Evolutionary conservation across 257 asterid genomes (phyloP), one percentile per base, ranked within the genome.

Genomic region (Fraxinus cuspidata): DNA sequence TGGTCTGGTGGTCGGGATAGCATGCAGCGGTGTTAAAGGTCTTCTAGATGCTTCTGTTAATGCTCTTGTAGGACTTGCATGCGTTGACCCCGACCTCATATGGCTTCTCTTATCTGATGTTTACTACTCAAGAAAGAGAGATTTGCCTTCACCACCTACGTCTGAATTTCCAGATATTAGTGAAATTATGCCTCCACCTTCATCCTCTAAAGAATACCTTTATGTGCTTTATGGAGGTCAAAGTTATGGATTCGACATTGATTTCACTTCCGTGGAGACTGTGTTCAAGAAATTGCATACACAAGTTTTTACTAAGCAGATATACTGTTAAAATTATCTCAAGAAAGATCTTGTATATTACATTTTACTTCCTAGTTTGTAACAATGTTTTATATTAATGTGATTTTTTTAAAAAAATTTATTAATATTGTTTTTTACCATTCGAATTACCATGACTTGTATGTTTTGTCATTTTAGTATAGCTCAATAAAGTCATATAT

Each of bases 31-130:
- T 19, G 93, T 90, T 67, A 79, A 74, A 78, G 97, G 94, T 56
- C 91, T 96, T 21, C 96, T 82, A 60, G 97, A 87, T 9, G 87
- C 98, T 70, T 90, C 96, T 23, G 78, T 71, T 9, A 83, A 89
- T 9, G 97, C 97, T 72, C 96, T 96, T 10, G 81, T 32, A 7
- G 97, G 96, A 75, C 92, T 96, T 7, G 91, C 97, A 2, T 81
- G 88, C 5, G 64, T 93, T 15, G 97, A 96, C 83, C 89, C 98
- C 25, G 99, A 96, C 82, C 92, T 93, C 64, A 83, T 93, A 76
- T 96, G 99, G 99, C 87, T 96, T 78, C 98, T 96, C 60, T 47
- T 93, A 27, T 96, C 97, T 31, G 99, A 96, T 81, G 94, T 96
- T 74, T 89, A 96, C 84, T 96, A 90, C 86, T 90, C 97, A 27